A percentile compares a stretch with the other conserved stretches of the same genome.
phyloP scores from a whole-genome alignment of 345 rosid species.

The Hevea brasiliensis region DNA sequence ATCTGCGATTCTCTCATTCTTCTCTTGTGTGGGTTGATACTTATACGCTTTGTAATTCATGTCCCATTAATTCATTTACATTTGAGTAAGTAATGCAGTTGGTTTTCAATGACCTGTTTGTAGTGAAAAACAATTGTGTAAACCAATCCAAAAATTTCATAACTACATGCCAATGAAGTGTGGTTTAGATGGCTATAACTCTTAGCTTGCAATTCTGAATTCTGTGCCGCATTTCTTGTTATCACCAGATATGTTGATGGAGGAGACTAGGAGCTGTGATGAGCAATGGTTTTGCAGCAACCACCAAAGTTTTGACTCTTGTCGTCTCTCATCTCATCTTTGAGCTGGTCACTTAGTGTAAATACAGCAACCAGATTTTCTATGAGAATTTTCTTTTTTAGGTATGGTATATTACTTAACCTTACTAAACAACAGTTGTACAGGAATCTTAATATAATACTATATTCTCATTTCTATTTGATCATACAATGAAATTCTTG shows the following conservation, averaged over 20 bases:
- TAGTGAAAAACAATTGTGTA: neutral
- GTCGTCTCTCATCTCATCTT: too few relatives aligned
- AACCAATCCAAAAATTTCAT: neutral
- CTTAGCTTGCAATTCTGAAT: neutral
- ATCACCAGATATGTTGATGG: conserved; percentile 13
- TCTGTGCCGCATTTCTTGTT: neutral
- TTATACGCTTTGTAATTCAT: neutral
- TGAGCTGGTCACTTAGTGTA: neutral
- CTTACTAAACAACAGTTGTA: neutral
- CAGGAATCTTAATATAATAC: neutral
- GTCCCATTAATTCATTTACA: neutral
- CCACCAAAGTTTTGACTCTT: neutral
- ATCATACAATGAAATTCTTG: neutral
- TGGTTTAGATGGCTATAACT: neutral
- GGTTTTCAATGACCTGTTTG: neutral
- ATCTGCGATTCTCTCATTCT: neutral
- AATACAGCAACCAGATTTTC: neutral
- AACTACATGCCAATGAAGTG: neutral
- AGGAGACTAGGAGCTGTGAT: conserved; percentile 16
- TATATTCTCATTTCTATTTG: neutral
- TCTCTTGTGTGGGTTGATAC: too few relatives aligned
- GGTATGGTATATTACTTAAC: neutral
- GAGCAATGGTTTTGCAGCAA: neutral
- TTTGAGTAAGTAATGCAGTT: too few relatives aligned
- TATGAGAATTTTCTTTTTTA: neutral